Conservation (phyloP, 306 rosid genomes). For the Corylus americana region DNA sequence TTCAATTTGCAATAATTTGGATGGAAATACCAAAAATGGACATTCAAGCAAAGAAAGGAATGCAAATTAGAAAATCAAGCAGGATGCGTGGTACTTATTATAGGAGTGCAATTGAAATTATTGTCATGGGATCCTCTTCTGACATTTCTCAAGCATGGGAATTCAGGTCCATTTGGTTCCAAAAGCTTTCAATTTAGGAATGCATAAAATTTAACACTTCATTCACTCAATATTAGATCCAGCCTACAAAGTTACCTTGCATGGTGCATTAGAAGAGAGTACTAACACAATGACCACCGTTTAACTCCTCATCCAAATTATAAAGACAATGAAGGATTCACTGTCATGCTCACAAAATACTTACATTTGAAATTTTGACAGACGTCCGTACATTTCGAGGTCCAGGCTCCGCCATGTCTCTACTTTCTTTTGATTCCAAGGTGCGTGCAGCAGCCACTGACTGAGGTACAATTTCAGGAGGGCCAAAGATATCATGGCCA, state of each 20-base stretch:
- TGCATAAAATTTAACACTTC: background rate
- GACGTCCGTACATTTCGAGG: slow-evolving; percentile 61
- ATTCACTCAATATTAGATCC: background rate
- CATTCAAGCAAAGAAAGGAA: background rate
- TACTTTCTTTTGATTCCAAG: slow-evolving; percentile 45
- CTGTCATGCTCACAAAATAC: slow-evolving; percentile 31
- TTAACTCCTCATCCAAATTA: slow-evolving; percentile 6
- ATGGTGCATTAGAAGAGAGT: background rate
- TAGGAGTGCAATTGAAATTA: background rate
- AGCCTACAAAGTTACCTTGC: background rate
- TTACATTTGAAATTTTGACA: slow-evolving; percentile 93
- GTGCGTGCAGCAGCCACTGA: slow-evolving; percentile 47
- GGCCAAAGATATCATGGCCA: slow-evolving; percentile 87
- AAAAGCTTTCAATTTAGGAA: background rate
- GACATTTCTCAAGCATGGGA: background rate
- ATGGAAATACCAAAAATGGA: background rate
- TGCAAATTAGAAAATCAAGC: background rate
- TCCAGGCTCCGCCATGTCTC: slow-evolving; percentile 49
- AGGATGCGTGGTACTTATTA: background rate
- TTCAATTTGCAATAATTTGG: background rate
- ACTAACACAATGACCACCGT: slow-evolving; percentile 2
- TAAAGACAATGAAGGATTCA: slow-evolving; percentile 6
- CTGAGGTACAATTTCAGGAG: slow-evolving; percentile 64
- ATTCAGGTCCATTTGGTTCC: background rate
- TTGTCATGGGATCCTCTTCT: background rate